Evolutionary conservation across 192 early-diverging fungal species (phyloP), one percentile per base, ranked within the genome.

Genomic region (Gamsiella multidivaricata): DNA sequence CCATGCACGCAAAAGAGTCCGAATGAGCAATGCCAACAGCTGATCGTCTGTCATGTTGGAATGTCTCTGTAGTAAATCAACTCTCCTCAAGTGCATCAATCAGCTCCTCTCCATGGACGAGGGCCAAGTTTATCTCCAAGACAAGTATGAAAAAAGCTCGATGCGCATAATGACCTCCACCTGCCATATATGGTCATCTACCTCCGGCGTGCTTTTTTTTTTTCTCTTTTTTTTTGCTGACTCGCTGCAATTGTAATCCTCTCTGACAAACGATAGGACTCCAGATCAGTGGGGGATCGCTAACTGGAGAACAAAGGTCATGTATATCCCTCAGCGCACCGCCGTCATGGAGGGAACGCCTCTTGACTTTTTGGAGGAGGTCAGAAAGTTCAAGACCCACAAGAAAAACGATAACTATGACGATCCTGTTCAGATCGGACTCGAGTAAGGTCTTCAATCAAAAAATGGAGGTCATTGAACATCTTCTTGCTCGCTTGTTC

Each of bases 301-400:
- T 1, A 54, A 61, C 34, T 96, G 92, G 92, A 84, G 95, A 29
- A 84, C 92, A 6, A 86, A 83, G 28, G 85, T 96, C 46, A 89
- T 93, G 83, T 96, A 96, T 79, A 91, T 96, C n/a, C 94, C 94
- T 0, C 95, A 96, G 52, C 71, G 91, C 11, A 66, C 60, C n/a
- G 87, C 92, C 9, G 69, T 87, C 25, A 82, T 93, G 65, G 80
- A 89, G 0, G 91, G 94, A 0, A 91, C 91, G 8, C 95, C 95
- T 3, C 59, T 87, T 20, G 91, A 92, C 14, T 90, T 94, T 65
- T 65, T 90, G 31, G 80, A 84, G 17, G 81, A 82, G 66, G 84
- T 93, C 18, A 79, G 70, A 42, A 70, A 71, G 23, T 93, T 89
- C 65, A 33, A 31, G 0, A 75, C 85, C 36, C 91, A 90, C 63